Evolutionary conservation across 176 grass and related monocot species (phyloP).

Genomic region (Puccinellia tenuiflora): DNA sequence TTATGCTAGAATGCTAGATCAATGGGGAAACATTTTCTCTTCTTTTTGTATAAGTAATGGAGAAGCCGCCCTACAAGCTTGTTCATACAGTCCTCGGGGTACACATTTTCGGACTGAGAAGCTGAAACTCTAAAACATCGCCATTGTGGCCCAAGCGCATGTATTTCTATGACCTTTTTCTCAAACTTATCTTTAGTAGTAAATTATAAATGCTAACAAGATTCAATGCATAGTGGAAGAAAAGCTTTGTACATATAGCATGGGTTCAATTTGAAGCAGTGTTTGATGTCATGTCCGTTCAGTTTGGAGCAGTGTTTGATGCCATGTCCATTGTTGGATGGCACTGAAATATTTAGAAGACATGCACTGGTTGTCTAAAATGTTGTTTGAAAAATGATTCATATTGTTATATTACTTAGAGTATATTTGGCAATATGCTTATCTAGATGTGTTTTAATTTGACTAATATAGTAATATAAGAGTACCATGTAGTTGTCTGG

Average conservation of each 20-base stretch:
- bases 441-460: conserved; percentile 23
- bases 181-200: background rate
- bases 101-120: background rate
- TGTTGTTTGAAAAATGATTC: background rate
- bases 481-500: background rate
- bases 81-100: background rate
- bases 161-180: background rate
- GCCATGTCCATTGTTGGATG: background rate
- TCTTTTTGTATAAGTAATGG: background rate
- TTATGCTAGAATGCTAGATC: background rate
- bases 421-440: conserved; percentile 12
- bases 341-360: background rate
- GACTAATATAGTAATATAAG: background rate
- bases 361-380: background rate
- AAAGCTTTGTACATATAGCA: background rate
- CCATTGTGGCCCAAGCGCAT: background rate
- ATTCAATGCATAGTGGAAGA: background rate
- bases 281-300: background rate
- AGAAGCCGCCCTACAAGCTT: background rate
- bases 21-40: background rate
- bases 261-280: background rate
- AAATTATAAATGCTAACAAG: background rate
- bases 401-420: background rate
- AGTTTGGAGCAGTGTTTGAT: background rate
- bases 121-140: background rate